Percentiles rank a stretch among this genome's conserved stretches.
phyloP scores from a whole-genome alignment of 2,329 filamentous ascomycete genomes.

The Thyridium curvatum region DNA sequence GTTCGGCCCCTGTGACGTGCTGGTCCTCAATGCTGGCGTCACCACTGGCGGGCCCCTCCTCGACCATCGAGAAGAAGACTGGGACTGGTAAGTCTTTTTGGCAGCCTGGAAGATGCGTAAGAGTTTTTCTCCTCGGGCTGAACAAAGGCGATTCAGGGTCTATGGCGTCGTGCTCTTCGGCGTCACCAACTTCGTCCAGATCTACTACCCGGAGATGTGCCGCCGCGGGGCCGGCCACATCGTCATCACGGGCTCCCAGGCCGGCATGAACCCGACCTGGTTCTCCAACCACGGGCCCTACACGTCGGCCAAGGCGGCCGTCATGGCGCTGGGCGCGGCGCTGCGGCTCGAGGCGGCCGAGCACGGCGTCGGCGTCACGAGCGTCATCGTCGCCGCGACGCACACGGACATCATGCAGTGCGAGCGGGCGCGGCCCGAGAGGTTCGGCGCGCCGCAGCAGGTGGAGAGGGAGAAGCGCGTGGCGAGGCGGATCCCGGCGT shows the following conservation, averaged over 20 bases:
- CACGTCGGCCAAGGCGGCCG: constrained; percentile 4
- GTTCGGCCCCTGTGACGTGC: constrained; percentile 3
- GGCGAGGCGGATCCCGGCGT: constrained; percentile 3
- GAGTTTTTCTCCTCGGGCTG: too few relatives aligned
- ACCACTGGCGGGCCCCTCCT: constrained; percentile 3
- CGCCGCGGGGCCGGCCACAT: constrained; percentile 2
- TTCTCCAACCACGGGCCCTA: constrained; percentile 4
- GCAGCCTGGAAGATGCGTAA: too few relatives aligned
- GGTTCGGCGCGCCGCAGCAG: constrained; percentile 2
- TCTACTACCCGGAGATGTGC: constrained; percentile 4
- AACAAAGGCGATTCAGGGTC: neutral
- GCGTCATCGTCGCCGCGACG: constrained; percentile 3
- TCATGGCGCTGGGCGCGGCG: constrained; percentile 3
- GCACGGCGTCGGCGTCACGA: constrained; percentile 4
- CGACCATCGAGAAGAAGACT: constrained; percentile 5
- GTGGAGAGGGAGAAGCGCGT: constrained; percentile 1
- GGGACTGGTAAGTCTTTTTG: constrained; percentile 4
- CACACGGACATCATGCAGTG: constrained; percentile 5
- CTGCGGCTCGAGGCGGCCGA: constrained; percentile 3
- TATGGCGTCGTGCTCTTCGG: constrained; percentile 4
- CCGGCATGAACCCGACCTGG: constrained; percentile 5
- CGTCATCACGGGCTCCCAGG: constrained; percentile 5
- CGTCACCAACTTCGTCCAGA: constrained; percentile 3
- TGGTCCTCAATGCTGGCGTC: constrained; percentile 4
- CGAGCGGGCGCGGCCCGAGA: constrained; percentile 4